phyloP scores from a whole-genome alignment of 495 filamentous ascomycete genomes.

The Penicillium herquei region DNA sequence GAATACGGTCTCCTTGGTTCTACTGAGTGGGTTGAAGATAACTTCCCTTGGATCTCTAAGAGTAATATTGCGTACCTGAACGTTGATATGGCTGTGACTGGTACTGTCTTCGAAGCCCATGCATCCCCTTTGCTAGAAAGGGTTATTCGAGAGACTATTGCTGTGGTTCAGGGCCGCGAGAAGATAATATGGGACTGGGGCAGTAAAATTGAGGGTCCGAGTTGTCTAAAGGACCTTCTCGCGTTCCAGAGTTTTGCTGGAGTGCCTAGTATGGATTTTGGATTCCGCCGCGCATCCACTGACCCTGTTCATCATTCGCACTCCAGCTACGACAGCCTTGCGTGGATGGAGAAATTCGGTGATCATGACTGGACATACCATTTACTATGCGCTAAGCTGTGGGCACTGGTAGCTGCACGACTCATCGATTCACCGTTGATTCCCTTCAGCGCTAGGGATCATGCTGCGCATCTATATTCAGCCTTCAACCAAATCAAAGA shows the following conservation, averaged over 20 bases:
- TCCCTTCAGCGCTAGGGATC: conserved; percentile 46
- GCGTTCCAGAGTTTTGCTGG: not conserved
- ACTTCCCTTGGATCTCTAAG: conserved; percentile 74
- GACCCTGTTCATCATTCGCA: conserved; percentile 71
- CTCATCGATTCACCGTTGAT: conserved; percentile 48
- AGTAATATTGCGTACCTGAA: conserved; percentile 74
- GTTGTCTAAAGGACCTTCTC: not conserved
- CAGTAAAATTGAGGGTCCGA: not conserved
- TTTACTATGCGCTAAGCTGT: conserved; percentile 56
- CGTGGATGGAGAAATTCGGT: conserved; percentile 70
- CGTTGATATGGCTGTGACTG: conserved; percentile 61
- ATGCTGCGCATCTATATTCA: conserved; percentile 17
- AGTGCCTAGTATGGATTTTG: conserved; percentile 37
- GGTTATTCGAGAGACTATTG: not conserved
- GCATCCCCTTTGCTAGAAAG: conserved; percentile 74
- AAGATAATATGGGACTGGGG: no score
- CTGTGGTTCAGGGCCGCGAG: no score
- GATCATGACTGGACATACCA: conserved; percentile 64
- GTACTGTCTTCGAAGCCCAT: conserved; percentile 41
- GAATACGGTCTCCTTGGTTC: conserved; percentile 71
- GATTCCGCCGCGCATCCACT: conserved; percentile 42
- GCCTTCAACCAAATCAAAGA: not conserved
- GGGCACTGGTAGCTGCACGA: conserved; percentile 46
- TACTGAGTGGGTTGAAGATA: conserved; percentile 78
- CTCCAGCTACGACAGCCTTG: conserved; percentile 72